Conservation (phyloP, 768 basidiomycete species). For the Pleurotus eryngii region DNA sequence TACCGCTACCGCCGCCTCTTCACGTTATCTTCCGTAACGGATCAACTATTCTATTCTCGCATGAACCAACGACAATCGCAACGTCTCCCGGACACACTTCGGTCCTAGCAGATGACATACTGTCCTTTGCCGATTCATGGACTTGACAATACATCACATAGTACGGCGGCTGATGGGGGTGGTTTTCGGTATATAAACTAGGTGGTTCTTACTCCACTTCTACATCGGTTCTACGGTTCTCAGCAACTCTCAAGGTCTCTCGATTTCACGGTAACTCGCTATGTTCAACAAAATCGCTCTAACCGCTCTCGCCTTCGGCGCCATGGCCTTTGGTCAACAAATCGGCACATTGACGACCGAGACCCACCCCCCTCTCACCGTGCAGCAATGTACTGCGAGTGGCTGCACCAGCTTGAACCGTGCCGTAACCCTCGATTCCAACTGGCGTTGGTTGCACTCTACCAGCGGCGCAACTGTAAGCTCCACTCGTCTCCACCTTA, state of each 20-base stretch:
- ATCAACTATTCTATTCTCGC: too few species aligned
- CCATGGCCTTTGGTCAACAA: slow-evolving; percentile 44
- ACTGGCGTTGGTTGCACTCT: slow-evolving; percentile 51
- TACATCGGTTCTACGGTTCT: slow-evolving; percentile 5
- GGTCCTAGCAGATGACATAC: neutral
- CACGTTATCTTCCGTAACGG: too few species aligned
- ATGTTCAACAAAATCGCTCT: slow-evolving; percentile 37
- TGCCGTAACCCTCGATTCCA: slow-evolving; percentile 45
- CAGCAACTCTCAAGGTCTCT: neutral
- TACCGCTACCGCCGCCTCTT: too few species aligned
- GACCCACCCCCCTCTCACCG: slow-evolving; percentile 43
- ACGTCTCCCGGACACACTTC: neutral
- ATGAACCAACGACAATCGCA: too few species aligned
- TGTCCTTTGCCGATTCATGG: neutral
- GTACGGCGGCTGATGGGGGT: too few species aligned
- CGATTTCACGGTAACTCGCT: neutral
- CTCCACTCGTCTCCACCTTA: neutral
- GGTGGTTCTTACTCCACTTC: neutral
- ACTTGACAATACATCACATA: neutral
- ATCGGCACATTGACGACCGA: slow-evolving; percentile 46
- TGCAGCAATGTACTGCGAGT: slow-evolving; percentile 39
- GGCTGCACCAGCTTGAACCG: slow-evolving; percentile 35
- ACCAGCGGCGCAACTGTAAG: slow-evolving; percentile 17
- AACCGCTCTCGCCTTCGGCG: slow-evolving; percentile 27
- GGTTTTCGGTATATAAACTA: neutral